Percentiles rank a stretch among this genome's conserved stretches.
These are phyloP conservation scores for Ophiorrhiza pumila DNA, from an alignment of 257 asterid genomes.

Conservation along the genomic window DNA sequence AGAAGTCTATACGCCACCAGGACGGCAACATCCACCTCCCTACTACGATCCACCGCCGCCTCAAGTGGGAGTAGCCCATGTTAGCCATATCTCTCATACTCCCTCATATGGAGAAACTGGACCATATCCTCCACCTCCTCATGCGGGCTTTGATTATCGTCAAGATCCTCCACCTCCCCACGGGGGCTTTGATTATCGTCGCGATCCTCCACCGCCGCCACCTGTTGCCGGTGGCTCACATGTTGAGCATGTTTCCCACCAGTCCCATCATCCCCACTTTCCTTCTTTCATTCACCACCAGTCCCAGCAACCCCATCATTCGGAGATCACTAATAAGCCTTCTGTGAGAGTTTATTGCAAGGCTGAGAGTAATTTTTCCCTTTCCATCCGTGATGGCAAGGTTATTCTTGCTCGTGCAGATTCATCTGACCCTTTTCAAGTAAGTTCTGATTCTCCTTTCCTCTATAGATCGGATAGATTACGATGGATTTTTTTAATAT, in stretches of 20 bases:
- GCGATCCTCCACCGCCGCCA: slow-evolving; percentile 22
- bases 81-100: slow-evolving; percentile 34
- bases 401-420: slow-evolving; percentile 62
- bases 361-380: slow-evolving; percentile 63
- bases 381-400: slow-evolving; percentile 68
- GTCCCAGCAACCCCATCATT: slow-evolving; percentile 27
- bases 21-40: slow-evolving; percentile 16
- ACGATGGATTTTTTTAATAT: not conserved
- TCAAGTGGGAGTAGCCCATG: slow-evolving; percentile 9
- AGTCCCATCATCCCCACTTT: slow-evolving; percentile 20
- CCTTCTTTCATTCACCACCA: slow-evolving; percentile 35
- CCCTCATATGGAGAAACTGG: slow-evolving; percentile 15
- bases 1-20: slow-evolving; percentile 32
- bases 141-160: not conserved
- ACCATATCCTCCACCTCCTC: slow-evolving; percentile 17
- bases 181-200: not conserved
- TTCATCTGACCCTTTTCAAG: slow-evolving; percentile 71
- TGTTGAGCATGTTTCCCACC: slow-evolving; percentile 25
- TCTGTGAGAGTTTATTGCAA: slow-evolving; percentile 57
- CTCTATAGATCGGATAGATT: not conserved
- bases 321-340: slow-evolving; percentile 39
- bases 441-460: slow-evolving; percentile 2
- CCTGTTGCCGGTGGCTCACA: slow-evolving; percentile 10
- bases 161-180: not conserved
- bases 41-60: slow-evolving; percentile 19